Evolutionary conservation across 768 basidiomycete species (phyloP).

Genomic region (Mycena epipterygia): DNA sequence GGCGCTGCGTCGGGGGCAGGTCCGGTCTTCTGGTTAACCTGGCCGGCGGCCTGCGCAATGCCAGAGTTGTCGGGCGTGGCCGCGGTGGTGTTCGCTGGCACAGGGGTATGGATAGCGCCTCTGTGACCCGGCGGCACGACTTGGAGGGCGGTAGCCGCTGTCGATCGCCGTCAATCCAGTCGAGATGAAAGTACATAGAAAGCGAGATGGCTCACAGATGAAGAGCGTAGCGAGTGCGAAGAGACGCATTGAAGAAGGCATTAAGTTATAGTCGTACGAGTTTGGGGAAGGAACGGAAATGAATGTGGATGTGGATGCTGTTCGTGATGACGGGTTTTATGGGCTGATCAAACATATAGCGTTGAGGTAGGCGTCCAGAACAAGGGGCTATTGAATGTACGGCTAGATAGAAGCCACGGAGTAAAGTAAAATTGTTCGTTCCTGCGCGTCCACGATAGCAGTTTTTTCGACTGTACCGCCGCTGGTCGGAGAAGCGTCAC

Average conservation of each 20-base stretch:
- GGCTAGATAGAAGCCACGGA: conserved; percentile 1
- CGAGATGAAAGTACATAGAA: background rate
- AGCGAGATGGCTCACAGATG: conserved; percentile 9
- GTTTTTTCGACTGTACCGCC: conserved; percentile 28
- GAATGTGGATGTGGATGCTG: conserved; percentile 1
- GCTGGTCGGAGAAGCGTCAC: conserved; percentile 14
- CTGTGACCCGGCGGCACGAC: conserved; percentile 43
- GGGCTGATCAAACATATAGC: background rate
- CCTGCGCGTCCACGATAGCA: conserved; percentile 30
- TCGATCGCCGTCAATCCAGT: background rate
- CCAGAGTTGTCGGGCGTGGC: conserved; percentile 28
- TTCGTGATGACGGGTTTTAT: conserved; percentile 6
- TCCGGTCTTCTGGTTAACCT: conserved; percentile 35
- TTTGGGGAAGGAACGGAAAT: background rate
- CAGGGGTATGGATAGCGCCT: conserved; percentile 32
- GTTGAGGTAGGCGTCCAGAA: background rate
- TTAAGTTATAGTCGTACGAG: conserved; percentile 18
- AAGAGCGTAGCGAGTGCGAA: conserved; percentile 30
- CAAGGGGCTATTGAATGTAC: conserved; percentile 6
- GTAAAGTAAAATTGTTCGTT: conserved; percentile 27
- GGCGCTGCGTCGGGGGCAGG: conserved; percentile 25
- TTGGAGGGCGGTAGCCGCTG: conserved; percentile 40
- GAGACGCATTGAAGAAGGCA: conserved; percentile 32
- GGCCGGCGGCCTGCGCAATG: conserved; percentile 26
- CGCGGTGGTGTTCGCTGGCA: conserved; percentile 33